Base-by-base conservation (phyloP, 495 filamentous ascomycete species). In the Aspergillus nanangensis region DNA sequence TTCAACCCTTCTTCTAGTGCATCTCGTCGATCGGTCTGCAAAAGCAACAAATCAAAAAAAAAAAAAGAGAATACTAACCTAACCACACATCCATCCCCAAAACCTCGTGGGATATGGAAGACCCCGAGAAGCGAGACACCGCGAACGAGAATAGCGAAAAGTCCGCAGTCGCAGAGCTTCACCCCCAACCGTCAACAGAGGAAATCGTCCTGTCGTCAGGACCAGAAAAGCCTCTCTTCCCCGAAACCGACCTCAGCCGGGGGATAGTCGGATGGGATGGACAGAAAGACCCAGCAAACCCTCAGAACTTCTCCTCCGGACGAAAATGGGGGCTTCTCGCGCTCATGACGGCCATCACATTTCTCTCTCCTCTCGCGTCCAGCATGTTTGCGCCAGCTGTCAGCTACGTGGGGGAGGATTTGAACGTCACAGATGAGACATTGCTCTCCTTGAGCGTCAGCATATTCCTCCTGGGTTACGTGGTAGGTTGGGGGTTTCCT, bases 401-500 rank as follows among this genome's bases (percentile, higher is more conserved):
- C 25, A 29, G 25, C 5, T 29, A 29, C 11, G 25, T 29, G 25
- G 25, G 25, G 25, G 25, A 29, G 25, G 25, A 29, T 11, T 11
- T 29, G 25, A 29, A 29, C 11, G 25, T 29, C 5, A 11, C 5
- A 7, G 25, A 29, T 11, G 25, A 29, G 25, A 29, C 11, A 11
- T 29, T 29, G 11, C 25, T 29, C 25, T 29, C 25, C 25, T 29
- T 29, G 7, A 29, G 25, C 11, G 25, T 29, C 7, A 29, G 25
- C 25, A 29, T 29, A 7, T 29, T 29, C 25, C 25, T 29, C 5
- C 11, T 29, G 7, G 25, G 25, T 11, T 29, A 29, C 11, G 25
- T 29, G 25, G 25, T 29, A 29, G 11, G 25, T 29, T n/a, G 80
- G 0, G 76, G 78, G 0, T 82, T 79, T 51, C 44, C 83, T 3